These are phyloP conservation scores for Septoria linicola DNA, from an alignment of 2,329 filamentous ascomycete species.

Conservation along the genomic window DNA sequence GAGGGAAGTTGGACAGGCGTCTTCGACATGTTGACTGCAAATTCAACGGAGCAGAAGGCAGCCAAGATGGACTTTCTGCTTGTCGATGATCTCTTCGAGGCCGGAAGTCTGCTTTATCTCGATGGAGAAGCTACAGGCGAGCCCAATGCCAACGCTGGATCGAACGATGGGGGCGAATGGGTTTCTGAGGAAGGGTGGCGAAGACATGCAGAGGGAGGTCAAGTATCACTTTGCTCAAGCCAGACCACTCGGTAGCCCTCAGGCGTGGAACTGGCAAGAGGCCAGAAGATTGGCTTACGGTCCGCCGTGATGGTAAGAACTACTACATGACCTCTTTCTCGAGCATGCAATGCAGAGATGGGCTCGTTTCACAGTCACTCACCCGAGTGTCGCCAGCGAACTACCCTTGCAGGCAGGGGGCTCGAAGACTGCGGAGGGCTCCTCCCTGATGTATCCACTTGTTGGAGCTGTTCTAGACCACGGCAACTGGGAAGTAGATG, in stretches of 20 bases:
- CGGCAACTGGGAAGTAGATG: too few relatives aligned
- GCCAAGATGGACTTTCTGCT: conserved; percentile 4
- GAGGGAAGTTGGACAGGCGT: conserved; percentile 10
- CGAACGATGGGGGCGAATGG: conserved; percentile 8
- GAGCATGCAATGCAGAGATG: not conserved
- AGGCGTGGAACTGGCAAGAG: conserved; percentile 8
- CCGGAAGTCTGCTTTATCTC: conserved; percentile 13
- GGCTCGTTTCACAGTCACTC: not conserved
- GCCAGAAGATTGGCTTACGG: conserved; percentile 8
- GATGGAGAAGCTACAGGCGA: not conserved
- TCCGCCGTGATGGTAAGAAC: conserved; percentile 5
- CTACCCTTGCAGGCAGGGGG: not conserved
- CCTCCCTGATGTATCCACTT: not conserved
- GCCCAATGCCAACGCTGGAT: conserved; percentile 11
- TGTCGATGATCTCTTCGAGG: conserved; percentile 19
- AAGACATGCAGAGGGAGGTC: conserved; percentile 3
- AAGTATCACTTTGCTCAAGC: conserved; percentile 11
- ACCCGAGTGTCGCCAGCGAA: not conserved
- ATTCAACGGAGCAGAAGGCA: not conserved
- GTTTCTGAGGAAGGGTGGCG: conserved; percentile 1
- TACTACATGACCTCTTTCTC: too few relatives aligned
- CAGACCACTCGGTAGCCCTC: conserved; percentile 10
- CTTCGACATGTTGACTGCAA: not conserved
- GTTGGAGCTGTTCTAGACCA: too few relatives aligned
- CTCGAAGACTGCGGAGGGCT: too few relatives aligned